Base-by-base conservation (phyloP, 345 rosid genomes). In the Lenwebbia sp. region DNA sequence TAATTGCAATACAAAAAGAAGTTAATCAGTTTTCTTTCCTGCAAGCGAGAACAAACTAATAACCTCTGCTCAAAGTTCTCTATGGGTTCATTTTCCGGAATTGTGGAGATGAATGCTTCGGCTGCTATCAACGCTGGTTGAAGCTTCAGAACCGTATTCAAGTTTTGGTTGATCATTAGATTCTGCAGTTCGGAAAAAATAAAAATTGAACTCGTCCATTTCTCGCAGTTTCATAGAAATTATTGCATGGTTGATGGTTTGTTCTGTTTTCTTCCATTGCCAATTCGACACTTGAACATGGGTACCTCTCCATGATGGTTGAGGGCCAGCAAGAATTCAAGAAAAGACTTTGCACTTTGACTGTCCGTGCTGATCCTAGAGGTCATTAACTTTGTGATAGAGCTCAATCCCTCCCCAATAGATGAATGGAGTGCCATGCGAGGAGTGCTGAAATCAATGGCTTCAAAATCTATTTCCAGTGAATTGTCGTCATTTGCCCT, bases 401-500 rank as follows among this genome's bases (percentile, higher is more conserved):
- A 93, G 62, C 87, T 89, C 51, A 89, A 86, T 82, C 99, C 99
- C n/a, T 95, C 94, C 54, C 96, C 99, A 75, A 95, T 93, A 4
- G 95, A 95, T 82, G 96, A 91, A 86, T 98, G 88, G 49, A 97
- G 94, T 26, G 91, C 91, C 85, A 96, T 89, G 37, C 74, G 90
- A 57, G 99, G 96, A 51, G 91, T 89, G 10, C 93, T 90, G 92
- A 89, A 92, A 74, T 97, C 96, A 37, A 96, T 85, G 1, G 98
- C 93, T 81, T 93, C 95, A 87, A 97, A 97, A 89, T 97, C 99
- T 85, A 96, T 87, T 84, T 96, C 99, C 89, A 97, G 85, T 52
- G 96, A 92, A 85, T 92, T 90, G 23, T 28, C 21, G 7, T 30
- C 6, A 10, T 25, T 22, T 52, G 41, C 51, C 70, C 41, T 33